A percentile compares a stretch with the other conserved stretches of the same genome.
Conservation (phyloP, 2,329 filamentous ascomycete genomes). For the Penicillium sp. region DNA sequence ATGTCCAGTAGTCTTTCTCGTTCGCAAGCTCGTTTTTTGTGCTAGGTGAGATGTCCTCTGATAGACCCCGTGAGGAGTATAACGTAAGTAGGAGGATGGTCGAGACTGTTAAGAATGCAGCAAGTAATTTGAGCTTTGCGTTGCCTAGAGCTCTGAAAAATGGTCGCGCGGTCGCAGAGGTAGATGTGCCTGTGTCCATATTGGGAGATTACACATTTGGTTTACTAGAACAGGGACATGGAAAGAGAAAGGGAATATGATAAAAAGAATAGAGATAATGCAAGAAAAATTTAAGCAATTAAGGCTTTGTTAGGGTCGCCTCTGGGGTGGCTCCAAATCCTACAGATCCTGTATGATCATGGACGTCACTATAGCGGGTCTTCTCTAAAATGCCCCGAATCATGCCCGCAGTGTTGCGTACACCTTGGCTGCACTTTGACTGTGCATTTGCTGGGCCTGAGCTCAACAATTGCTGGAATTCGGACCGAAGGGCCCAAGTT, state of each 20-base stretch:
- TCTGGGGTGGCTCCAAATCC: background rate
- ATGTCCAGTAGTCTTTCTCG: constrained; percentile 22
- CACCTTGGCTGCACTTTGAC: background rate
- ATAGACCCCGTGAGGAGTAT: background rate
- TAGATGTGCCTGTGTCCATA: background rate
- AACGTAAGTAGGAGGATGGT: constrained; percentile 7
- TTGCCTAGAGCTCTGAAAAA: background rate
- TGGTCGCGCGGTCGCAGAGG: background rate
- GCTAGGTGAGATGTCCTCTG: background rate
- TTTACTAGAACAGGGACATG: background rate
- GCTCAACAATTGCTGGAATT: background rate
- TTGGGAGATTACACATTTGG: background rate
- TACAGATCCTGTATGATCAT: background rate
- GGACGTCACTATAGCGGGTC: constrained; percentile 13
- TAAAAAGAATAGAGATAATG: background rate
- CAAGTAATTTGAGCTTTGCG: constrained; percentile 8
- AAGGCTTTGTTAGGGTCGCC: background rate
- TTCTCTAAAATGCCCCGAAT: background rate
- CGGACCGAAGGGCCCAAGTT: background rate
- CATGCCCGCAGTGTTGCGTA: background rate
- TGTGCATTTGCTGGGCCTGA: background rate
- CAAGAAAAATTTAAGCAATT: background rate
- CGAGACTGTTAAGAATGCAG: background rate
- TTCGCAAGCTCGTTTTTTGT: background rate
- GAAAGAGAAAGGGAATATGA: background rate